These are phyloP conservation scores for Fusarium sterilihyphosum DNA, from an alignment of 2,329 filamentous ascomycete genomes.

Conservation along the genomic window DNA sequence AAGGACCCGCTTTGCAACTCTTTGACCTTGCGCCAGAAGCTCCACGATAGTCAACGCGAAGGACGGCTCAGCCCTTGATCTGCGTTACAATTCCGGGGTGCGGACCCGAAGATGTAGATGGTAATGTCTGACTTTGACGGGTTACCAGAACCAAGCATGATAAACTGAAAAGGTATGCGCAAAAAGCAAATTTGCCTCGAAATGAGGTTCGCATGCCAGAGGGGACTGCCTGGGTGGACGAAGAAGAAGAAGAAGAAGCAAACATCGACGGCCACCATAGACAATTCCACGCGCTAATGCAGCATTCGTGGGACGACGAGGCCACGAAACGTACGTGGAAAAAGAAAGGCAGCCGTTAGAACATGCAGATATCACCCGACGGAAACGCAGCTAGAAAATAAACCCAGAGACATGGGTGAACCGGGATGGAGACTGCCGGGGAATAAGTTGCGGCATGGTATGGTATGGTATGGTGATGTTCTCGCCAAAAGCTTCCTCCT, in stretches of 20 bases:
- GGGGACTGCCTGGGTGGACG: slow-evolving; percentile 5
- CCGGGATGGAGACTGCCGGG: not conserved
- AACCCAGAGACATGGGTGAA: slow-evolving; percentile 4
- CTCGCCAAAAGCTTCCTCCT: not conserved
- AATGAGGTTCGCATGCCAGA: not conserved
- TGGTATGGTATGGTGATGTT: not conserved
- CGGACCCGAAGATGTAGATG: slow-evolving; percentile 18
- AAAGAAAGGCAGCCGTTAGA: slow-evolving; percentile 26
- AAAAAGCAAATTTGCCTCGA: slow-evolving; percentile 6
- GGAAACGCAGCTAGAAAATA: slow-evolving; percentile 33
- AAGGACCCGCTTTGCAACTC: not conserved
- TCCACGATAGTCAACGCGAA: not conserved
- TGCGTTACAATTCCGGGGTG: slow-evolving; percentile 22
- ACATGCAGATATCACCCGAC: slow-evolving; percentile 24
- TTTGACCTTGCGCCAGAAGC: not conserved
- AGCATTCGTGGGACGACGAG: slow-evolving; percentile 37
- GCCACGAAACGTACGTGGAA: slow-evolving; percentile 37
- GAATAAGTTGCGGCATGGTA: not conserved
- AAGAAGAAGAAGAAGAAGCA: slow-evolving; percentile 36
- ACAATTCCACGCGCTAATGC: slow-evolving; percentile 24
- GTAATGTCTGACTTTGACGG: not conserved
- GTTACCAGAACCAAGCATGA: slow-evolving; percentile 3
- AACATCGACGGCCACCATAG: slow-evolving; percentile 8
- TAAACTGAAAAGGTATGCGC: not conserved
- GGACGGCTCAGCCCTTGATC: slow-evolving; percentile 1